Percentiles rank a stretch among this genome's conserved stretches.
Conservation (phyloP, 208 protist genomes). For the Vickermania spadyakhi region DNA sequence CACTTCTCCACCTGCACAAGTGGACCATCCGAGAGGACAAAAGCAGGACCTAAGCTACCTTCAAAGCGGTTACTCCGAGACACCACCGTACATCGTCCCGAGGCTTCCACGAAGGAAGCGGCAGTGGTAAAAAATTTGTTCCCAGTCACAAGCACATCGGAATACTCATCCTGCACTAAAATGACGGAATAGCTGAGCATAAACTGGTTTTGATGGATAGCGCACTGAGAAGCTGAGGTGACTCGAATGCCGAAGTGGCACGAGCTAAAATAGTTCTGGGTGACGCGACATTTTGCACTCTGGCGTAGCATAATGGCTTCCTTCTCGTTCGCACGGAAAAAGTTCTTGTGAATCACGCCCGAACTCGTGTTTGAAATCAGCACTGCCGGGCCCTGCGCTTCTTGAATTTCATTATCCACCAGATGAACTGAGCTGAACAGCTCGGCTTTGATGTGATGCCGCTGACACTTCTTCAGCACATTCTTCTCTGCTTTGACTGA, state of each 20-base stretch:
- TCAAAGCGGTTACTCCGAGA: slow-evolving; percentile 9
- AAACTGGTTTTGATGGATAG: slow-evolving; percentile 18
- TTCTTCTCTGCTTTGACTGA: slow-evolving; percentile 13
- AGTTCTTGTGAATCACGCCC: slow-evolving; percentile 10
- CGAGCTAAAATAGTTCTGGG: too few species aligned
- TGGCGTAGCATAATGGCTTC: too few species aligned
- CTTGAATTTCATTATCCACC: slow-evolving; percentile 13
- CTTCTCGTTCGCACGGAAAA: too few species aligned
- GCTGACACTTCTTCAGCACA: slow-evolving; percentile 6
- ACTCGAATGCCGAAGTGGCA: too few species aligned
- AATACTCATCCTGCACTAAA: slow-evolving; percentile 12
- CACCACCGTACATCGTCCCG: slow-evolving; percentile 5
- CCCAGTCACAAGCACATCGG: slow-evolving; percentile 6
- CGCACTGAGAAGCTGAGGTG: too few species aligned
- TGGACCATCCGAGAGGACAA: slow-evolving; percentile 12
- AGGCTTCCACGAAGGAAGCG: slow-evolving; percentile 9
- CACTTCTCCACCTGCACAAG: slow-evolving; percentile 15
- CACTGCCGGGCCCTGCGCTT: slow-evolving; percentile 8
- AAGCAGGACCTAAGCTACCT: not conserved
- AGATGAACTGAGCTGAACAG: slow-evolving; percentile 11
- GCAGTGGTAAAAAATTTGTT: slow-evolving; percentile 12
- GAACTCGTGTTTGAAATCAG: slow-evolving; percentile 15
- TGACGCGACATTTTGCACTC: too few species aligned
- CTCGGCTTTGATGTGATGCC: slow-evolving; percentile 14
- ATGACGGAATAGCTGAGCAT: slow-evolving; percentile 14